phyloP scores from a whole-genome alignment of 2,329 filamentous ascomycete species.

The Cladosporium sphaerospermum region DNA sequence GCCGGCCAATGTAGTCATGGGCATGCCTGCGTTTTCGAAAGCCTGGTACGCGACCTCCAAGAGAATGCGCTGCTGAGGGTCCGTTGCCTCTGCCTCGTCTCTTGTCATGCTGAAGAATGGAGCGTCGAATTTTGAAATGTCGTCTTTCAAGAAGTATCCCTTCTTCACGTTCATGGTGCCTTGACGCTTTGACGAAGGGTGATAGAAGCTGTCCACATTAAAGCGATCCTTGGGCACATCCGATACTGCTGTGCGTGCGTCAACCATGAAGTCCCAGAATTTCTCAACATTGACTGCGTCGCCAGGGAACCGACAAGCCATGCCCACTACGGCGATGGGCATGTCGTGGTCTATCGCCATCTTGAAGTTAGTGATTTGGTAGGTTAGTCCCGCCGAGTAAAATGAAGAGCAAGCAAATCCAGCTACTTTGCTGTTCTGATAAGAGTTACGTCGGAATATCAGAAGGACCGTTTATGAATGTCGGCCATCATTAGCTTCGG shows the following conservation, averaged over 20 bases:
- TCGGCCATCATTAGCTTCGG: too few species aligned
- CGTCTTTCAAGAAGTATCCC: slow-evolving; percentile 20
- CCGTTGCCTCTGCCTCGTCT: slow-evolving; percentile 21
- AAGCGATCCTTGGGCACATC: slow-evolving; percentile 20
- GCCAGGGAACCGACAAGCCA: slow-evolving; percentile 32
- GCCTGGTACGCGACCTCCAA: slow-evolving; percentile 17
- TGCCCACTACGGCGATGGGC: slow-evolving; percentile 42
- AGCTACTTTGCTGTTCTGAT: too few species aligned
- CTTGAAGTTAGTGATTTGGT: not conserved
- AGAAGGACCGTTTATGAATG: too few species aligned
- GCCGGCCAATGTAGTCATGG: slow-evolving; percentile 9
- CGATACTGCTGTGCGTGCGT: not conserved
- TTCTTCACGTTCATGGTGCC: not conserved
- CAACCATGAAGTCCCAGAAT: slow-evolving; percentile 14
- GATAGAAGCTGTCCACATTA: slow-evolving; percentile 20
- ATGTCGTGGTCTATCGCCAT: not conserved
- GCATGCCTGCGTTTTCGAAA: slow-evolving; percentile 14
- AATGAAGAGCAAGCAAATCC: too few species aligned
- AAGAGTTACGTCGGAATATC: too few species aligned
- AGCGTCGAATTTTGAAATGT: slow-evolving; percentile 19
- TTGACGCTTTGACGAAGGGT: slow-evolving; percentile 14
- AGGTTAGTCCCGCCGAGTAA: too few species aligned
- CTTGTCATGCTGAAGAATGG: slow-evolving; percentile 21
- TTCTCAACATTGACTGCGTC: slow-evolving; percentile 9
- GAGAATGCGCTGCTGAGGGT: slow-evolving; percentile 25